Conservation (phyloP, 164 flowering plant genomes). For the Tetracentron sinense region DNA sequence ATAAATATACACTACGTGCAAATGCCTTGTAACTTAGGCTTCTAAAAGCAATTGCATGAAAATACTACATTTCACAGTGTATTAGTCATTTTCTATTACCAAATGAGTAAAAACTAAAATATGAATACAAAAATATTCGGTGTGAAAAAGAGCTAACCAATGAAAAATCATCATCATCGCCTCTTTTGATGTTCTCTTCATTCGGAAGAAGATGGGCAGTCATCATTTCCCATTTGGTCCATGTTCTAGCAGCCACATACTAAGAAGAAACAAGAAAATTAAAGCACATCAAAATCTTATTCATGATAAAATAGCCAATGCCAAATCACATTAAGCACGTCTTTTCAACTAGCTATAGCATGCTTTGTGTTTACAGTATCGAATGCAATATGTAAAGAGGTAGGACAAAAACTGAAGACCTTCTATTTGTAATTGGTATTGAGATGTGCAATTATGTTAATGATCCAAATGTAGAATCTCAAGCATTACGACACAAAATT, state of each 20-base stretch:
- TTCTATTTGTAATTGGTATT: constrained; percentile 1
- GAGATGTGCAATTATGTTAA: too few relatives aligned
- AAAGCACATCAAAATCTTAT: constrained; percentile 1
- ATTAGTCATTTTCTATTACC: background rate
- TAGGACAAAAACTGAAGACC: background rate
- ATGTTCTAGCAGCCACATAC: constrained; percentile 89
- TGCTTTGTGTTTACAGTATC: background rate
- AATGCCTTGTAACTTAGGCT: background rate
- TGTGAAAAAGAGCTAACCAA: constrained; percentile 44
- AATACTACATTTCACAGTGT: background rate
- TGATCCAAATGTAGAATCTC: too few relatives aligned
- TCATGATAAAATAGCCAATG: background rate
- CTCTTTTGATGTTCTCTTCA: constrained; percentile 75
- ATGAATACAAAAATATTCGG: background rate
- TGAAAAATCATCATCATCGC: constrained; percentile 80
- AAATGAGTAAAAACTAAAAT: background rate
- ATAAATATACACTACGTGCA: background rate
- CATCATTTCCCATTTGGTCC: constrained; percentile 99
- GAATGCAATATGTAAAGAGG: background rate
- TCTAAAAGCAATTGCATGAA: too few relatives aligned
- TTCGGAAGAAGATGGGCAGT: constrained; percentile 88
- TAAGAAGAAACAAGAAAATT: constrained; percentile 18
- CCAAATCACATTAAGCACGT: background rate
- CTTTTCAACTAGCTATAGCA: background rate
- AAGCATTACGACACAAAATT: too few relatives aligned